Conservation (phyloP, 2,329 filamentous ascomycete genomes). For the Claviceps cyperi region DNA sequence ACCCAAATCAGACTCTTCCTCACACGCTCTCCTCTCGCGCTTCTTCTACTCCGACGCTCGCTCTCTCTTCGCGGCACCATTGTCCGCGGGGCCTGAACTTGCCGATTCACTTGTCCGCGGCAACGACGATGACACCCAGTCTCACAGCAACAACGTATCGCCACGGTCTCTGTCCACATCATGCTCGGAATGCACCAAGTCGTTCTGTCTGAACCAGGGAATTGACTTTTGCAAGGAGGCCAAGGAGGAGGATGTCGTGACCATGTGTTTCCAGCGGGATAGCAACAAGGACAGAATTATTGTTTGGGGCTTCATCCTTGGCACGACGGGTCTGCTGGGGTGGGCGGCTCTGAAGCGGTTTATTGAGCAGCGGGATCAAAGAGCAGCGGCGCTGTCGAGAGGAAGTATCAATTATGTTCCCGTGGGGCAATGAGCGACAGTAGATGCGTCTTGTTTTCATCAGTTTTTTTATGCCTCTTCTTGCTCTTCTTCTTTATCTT, state of each 20-base stretch:
- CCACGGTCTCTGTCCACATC: slow-evolving; percentile 28
- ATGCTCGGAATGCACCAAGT: slow-evolving; percentile 49
- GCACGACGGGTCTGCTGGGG: slow-evolving; percentile 41
- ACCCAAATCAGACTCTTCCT: slow-evolving; percentile 12
- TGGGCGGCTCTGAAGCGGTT: slow-evolving; percentile 42
- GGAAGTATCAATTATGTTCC: slow-evolving; percentile 17
- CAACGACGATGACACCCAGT: not conserved
- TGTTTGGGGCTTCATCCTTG: slow-evolving; percentile 48
- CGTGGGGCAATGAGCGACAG: not conserved
- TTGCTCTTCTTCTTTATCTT: not conserved
- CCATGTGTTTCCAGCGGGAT: slow-evolving; percentile 52
- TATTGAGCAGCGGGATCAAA: slow-evolving; percentile 24
- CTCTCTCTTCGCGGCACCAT: slow-evolving; percentile 8
- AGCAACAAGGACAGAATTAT: slow-evolving; percentile 53
- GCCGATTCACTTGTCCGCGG: not conserved
- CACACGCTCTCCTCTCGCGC: slow-evolving; percentile 10
- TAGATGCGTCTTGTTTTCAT: not conserved
- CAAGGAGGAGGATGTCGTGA: slow-evolving; percentile 45
- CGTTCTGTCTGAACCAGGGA: slow-evolving; percentile 45
- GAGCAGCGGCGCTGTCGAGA: slow-evolving; percentile 15
- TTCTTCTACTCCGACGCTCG: slow-evolving; percentile 8
- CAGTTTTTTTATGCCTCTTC: not conserved
- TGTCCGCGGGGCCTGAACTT: not conserved
- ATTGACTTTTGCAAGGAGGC: slow-evolving; percentile 50
- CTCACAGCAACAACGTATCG: slow-evolving; percentile 3